A percentile compares a stretch with the other conserved stretches of the same genome.
These are phyloP conservation scores for Xylaria hypoxylon DNA, from an alignment of 2,329 filamentous ascomycete genomes.

Conservation along the genomic window DNA sequence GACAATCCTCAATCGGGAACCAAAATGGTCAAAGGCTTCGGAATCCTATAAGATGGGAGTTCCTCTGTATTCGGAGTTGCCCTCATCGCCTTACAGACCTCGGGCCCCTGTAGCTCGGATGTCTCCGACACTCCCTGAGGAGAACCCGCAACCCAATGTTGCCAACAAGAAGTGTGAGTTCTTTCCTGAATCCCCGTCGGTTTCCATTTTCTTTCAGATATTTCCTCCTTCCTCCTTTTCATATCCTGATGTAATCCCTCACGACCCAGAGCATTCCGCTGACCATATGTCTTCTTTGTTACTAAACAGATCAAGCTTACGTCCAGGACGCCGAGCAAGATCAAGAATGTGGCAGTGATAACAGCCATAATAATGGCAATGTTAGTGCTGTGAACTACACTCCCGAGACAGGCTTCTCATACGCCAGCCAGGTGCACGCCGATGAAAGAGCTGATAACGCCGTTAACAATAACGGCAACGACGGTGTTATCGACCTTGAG, in stretches of 20 bases:
- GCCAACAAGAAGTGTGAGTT: background rate
- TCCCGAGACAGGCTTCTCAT: background rate
- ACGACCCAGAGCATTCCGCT: background rate
- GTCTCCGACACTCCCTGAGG: background rate
- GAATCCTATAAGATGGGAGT: too few species aligned
- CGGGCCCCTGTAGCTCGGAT: conserved; percentile 5
- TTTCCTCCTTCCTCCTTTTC: background rate
- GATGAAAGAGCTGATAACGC: background rate
- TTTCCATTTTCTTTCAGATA: background rate
- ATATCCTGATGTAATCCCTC: background rate
- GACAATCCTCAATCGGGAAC: background rate
- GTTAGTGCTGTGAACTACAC: background rate
- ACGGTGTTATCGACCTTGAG: conserved; percentile 22
- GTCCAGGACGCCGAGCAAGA: background rate
- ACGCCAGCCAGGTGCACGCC: background rate
- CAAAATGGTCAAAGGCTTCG: background rate
- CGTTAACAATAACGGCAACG: background rate
- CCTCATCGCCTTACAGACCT: background rate
- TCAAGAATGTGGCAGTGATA: background rate
- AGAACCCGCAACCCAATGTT: too few species aligned
- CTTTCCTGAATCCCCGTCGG: background rate
- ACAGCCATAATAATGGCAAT: background rate
- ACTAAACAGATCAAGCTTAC: background rate
- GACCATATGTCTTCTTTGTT: background rate
- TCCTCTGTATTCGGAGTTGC: background rate